Evolutionary conservation across 805 yeast genomes (phyloP).

Genomic region (Pichia paraexigua): DNA sequence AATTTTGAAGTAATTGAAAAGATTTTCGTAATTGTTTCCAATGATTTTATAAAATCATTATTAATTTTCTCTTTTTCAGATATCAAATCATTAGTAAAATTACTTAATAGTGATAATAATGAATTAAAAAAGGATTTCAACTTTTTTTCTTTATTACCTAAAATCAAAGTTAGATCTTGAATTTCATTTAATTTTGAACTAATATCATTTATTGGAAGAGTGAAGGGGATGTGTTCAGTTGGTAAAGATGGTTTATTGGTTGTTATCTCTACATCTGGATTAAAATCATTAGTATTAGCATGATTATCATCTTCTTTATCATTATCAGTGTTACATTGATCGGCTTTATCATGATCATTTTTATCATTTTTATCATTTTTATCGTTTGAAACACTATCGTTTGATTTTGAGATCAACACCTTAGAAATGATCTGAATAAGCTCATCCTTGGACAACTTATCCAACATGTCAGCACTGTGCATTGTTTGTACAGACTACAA

Average conservation of each 20-base stretch:
- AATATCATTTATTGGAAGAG: constrained; percentile 7
- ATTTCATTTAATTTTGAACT: constrained; percentile 5
- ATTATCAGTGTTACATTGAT: no score
- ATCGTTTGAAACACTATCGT: background rate
- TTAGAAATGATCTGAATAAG: background rate
- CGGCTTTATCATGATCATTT: background rate
- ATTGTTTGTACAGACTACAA: background rate
- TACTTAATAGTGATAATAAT: background rate
- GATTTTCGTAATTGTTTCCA: constrained; percentile 22
- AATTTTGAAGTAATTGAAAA: constrained; percentile 12
- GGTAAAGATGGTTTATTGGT: background rate
- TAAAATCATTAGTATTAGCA: no score
- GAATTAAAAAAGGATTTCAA: constrained; percentile 3
- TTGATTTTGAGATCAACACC: background rate
- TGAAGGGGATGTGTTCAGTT: background rate
- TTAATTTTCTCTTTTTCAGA: constrained; percentile 13
- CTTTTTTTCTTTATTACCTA: constrained; percentile 10
- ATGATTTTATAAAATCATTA: constrained; percentile 17
- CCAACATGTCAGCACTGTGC: background rate
- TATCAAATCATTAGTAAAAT: background rate
- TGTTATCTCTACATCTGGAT: no score
- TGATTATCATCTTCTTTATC: no score
- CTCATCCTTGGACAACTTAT: background rate
- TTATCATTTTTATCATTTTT: no score
- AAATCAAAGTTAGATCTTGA: background rate